A percentile compares a stretch with the other conserved stretches of the same genome.
phyloP scores from a whole-genome alignment of 2,329 filamentous ascomycete genomes.

The Fusarium nodosum region DNA sequence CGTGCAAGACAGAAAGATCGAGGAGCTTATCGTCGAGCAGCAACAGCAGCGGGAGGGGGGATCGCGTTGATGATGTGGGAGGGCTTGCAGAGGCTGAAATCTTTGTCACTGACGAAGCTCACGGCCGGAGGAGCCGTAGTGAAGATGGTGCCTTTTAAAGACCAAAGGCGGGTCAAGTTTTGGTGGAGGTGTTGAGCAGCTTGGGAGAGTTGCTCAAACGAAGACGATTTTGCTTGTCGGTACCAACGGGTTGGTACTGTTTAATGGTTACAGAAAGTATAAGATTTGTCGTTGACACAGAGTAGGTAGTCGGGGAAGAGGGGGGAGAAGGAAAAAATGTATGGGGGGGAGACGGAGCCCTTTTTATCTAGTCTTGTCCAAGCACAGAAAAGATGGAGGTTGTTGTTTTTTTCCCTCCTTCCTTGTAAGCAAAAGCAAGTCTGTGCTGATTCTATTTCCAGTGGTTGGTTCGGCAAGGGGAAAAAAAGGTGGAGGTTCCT shows the following conservation, averaged over 20 bases:
- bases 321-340: not conserved
- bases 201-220: conserved; percentile 24
- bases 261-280: not conserved
- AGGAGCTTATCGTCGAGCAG: conserved; percentile 64
- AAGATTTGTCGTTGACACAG: conserved; percentile 11
- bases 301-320: conserved; percentile 1
- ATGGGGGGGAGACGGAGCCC: conserved; percentile 14
- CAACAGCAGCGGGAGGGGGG: conserved; percentile 68
- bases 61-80: conserved; percentile 76
- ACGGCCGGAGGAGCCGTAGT: conserved; percentile 76
- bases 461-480: conserved; percentile 26
- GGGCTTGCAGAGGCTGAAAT: conserved; percentile 76
- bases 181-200: conserved; percentile 19
- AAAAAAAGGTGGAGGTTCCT: conserved; percentile 28
- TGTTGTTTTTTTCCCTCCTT: not conserved
- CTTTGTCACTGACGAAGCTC: conserved; percentile 74
- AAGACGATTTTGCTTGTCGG: not conserved
- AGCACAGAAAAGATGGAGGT: conserved; percentile 14
- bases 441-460: conserved; percentile 26
- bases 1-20: conserved; percentile 66
- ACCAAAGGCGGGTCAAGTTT: conserved; percentile 70
- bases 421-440: conserved; percentile 5
- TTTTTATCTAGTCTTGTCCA: conserved; percentile 38
- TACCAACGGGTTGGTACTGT: not conserved
- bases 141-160: conserved; percentile 71